phyloP scores from a whole-genome alignment of 306 rosid genomes.

The Delonix regia region DNA sequence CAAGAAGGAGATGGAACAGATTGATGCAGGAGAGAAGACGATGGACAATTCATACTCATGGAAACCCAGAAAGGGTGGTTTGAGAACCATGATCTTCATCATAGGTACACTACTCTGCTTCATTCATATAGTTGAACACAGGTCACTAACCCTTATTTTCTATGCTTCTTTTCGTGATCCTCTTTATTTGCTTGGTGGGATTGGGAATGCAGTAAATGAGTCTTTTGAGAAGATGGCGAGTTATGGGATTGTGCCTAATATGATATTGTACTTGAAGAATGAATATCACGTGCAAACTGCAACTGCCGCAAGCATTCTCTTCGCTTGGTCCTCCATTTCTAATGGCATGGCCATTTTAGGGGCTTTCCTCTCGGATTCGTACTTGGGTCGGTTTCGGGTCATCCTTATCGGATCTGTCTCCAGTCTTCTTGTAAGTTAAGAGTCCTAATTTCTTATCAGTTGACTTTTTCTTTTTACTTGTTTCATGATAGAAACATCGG shows the following conservation, averaged over 20 bases:
- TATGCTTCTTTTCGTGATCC: not conserved
- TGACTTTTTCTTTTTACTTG: too few species aligned
- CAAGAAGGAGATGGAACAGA: not conserved
- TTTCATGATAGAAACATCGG: too few species aligned
- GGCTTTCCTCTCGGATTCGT: constrained; percentile 58
- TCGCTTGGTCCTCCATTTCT: constrained; percentile 55
- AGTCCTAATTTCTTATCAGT: too few species aligned
- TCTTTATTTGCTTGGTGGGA: not conserved
- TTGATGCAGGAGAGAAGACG: not conserved
- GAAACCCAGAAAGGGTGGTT: constrained; percentile 49
- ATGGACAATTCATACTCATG: not conserved
- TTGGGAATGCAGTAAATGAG: constrained; percentile 47
- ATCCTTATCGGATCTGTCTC: constrained; percentile 52
- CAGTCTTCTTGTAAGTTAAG: constrained; percentile 46
- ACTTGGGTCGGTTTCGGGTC: constrained; percentile 54
- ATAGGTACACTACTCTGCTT: constrained; percentile 46
- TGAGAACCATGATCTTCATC: constrained; percentile 61
- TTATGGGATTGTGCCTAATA: constrained; percentile 54
- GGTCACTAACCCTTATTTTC: too few species aligned
- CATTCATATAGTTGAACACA: not conserved
- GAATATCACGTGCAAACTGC: constrained; percentile 40
- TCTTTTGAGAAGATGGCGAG: constrained; percentile 54
- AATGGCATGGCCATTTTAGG: constrained; percentile 51
- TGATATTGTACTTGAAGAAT: constrained; percentile 52
- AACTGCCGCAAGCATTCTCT: constrained; percentile 40